Base-by-base conservation (phyloP, 139 green algal species). In the Micractinium sp. region DNA sequence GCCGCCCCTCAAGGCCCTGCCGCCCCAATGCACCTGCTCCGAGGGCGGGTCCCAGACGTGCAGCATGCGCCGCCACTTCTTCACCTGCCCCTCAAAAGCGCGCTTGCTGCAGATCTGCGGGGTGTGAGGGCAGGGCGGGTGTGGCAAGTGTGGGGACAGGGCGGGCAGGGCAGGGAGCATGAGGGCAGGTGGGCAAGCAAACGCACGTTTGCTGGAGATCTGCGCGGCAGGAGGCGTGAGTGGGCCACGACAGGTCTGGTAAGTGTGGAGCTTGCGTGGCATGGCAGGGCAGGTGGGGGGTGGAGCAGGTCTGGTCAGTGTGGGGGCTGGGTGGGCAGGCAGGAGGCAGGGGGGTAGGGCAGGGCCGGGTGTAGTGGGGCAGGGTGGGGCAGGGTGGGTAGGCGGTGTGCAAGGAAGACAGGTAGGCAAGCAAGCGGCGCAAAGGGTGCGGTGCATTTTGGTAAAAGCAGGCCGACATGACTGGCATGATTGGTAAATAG, bases 61-160 rank as follows among this genome's bases (percentile, higher is more conserved):
- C 76, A 95, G 88, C 86, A 87, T 89, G 27, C 93, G 88, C 67
- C 91, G 81, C 93, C 93, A 95, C 87, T 93, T 93, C 27, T 85
- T 89, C 5, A 94, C 76, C 83, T 95, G 92, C 23, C 93, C 92
- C 39, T 94, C 93, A 87, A 95, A 95, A 19, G 88, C 88, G 18
- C 93, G 90, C 86, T 95, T 95, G 90, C 90, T 93, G 91, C 91
- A 94, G 71, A 88, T 38, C 53, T 91, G 83, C 31, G 31, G 81
- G 25, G 63, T 18, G 71, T 82, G 20, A 35, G 14, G 69, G 69
- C 29, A 27, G 1, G 69, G 69, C 27, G 27, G 27, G 69, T 33
- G 29, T 67, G 38, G 19, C 1, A 23, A 20, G 38, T 25, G 20
- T 16, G 2, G 38, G 38, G 7, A 66, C 47, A 56, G 47, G 47